Conservation (phyloP, 108 stramenopile genomes). For the Cafeteria roenbergensis region DNA sequence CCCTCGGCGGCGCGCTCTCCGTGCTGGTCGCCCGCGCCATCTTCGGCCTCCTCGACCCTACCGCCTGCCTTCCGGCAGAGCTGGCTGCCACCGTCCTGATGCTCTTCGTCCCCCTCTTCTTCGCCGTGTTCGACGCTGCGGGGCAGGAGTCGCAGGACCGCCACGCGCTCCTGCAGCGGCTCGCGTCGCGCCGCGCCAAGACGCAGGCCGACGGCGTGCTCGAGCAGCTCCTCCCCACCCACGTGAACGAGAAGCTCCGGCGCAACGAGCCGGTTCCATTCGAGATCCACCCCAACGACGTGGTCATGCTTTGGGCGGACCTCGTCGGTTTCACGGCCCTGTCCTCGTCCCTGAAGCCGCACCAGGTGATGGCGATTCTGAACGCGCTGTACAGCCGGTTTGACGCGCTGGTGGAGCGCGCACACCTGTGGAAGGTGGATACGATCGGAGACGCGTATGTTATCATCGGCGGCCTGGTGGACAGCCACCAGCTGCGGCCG, state of each 20-base stretch:
- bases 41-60: neutral
- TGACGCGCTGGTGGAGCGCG: slow-evolving; percentile 25
- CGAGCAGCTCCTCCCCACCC: neutral
- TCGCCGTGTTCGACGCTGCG: neutral
- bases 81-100: neutral
- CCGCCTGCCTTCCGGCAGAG: neutral
- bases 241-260: neutral
- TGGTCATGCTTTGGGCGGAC: slow-evolving; percentile 9
- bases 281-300: neutral
- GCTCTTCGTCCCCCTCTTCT: neutral
- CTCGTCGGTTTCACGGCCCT: slow-evolving; percentile 11
- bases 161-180: neutral
- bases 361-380: slow-evolving; percentile 37
- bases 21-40: too few relatives aligned
- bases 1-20: too few relatives aligned
- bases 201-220: slow-evolving; percentile 1
- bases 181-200: neutral
- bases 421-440: slow-evolving; percentile 44
- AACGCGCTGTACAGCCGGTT: slow-evolving; percentile 42
- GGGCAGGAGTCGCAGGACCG: neutral
- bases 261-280: neutral
- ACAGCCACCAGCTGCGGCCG: neutral
- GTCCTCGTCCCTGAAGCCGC: neutral
- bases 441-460: slow-evolving; percentile 46
- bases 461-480: neutral